Evolutionary conservation across 2,329 filamentous ascomycete genomes (phyloP).

Genomic region (Zalaria obscura): DNA sequence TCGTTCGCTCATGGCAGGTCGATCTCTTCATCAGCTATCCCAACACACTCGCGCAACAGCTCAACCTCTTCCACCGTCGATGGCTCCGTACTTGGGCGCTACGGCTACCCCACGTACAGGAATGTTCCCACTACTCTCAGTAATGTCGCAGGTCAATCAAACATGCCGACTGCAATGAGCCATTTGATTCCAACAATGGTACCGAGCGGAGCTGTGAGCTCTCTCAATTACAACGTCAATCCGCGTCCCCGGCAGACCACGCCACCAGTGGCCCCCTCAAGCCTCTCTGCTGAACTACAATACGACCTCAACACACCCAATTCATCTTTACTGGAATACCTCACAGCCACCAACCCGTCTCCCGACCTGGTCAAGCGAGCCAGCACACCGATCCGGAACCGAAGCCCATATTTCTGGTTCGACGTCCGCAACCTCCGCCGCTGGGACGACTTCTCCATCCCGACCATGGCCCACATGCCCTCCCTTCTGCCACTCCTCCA

Average conservation of each 20-base stretch:
- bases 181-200: conserved; percentile 19
- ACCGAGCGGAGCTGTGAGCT: conserved; percentile 15
- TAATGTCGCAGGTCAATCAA: conserved; percentile 8
- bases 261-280: conserved; percentile 27
- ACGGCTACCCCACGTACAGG: conserved; percentile 68
- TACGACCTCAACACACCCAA: conserved; percentile 26
- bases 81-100: conserved; percentile 33
- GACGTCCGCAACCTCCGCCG: conserved; percentile 76
- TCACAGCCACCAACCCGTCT: conserved; percentile 67
- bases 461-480: conserved; percentile 57
- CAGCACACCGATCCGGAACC: conserved; percentile 56
- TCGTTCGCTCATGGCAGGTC: conserved; percentile 13
- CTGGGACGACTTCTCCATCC: conserved; percentile 68
- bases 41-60: conserved; percentile 15
- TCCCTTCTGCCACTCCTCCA: conserved; percentile 58
- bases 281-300: conserved; percentile 24
- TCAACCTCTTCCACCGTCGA: conserved; percentile 18
- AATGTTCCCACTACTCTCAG: conserved; percentile 22
- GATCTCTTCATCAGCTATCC: conserved; percentile 13
- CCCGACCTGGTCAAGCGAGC: conserved; percentile 63
- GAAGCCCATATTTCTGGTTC: conserved; percentile 86
- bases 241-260: conserved; percentile 8
- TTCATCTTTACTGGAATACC: conserved; percentile 63
- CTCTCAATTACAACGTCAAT: conserved; percentile 6
- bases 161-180: conserved; percentile 20